Evolutionary conservation across 1,284 basidiomycete genomes (phyloP), one percentile per base, ranked within the genome.

Genomic region (Ganoderma lucidum): DNA sequence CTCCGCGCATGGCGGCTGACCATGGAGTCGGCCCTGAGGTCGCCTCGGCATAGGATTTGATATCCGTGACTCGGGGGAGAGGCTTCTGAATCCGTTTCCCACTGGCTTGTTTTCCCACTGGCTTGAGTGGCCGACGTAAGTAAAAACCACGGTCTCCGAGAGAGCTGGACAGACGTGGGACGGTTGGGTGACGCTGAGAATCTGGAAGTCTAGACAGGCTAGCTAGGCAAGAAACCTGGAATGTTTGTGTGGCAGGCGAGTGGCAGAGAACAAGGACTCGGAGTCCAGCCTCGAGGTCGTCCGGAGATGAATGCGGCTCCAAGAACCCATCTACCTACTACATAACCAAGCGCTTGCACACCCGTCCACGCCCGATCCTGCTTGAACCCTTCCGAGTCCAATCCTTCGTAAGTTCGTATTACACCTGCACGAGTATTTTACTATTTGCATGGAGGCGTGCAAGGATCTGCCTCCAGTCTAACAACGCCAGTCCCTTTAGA

Each of bases 31-130:
- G n/a, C 14, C 44, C 44, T 53, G 63, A 4, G 53, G 41, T 53
- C 15, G 37, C 23, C 63, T 56, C 48, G 63, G 37, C 44, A 56
- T 55, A 41, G 37, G 14, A 64, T 32, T 15, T 35, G 51, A 55
- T 56, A 56, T 64, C 30, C 28, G 30, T 41, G 12, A 6, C 42
- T 39, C 58, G 39, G 58, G 23, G 14, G n/a, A 30, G 10, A 19
- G 30, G 37, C 39, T 61, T 61, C 59, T 41, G n/a, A 44, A 61
- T 39, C 23, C 41, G 59, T 23, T 51, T 61, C 59, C 39, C 59
- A 61, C 56, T 39, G 56, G 19, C 56, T 55, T 12, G 23, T 23
- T 23, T 51, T 61, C 59, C 39, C 59, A 61, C 56, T 39, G 56
- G 19, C 56, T 55, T 12, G 23, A 55, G 30, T 30, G 30, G 53